Conservation (phyloP, 75 land plant genomes). For the Picea sitchensis region DNA sequence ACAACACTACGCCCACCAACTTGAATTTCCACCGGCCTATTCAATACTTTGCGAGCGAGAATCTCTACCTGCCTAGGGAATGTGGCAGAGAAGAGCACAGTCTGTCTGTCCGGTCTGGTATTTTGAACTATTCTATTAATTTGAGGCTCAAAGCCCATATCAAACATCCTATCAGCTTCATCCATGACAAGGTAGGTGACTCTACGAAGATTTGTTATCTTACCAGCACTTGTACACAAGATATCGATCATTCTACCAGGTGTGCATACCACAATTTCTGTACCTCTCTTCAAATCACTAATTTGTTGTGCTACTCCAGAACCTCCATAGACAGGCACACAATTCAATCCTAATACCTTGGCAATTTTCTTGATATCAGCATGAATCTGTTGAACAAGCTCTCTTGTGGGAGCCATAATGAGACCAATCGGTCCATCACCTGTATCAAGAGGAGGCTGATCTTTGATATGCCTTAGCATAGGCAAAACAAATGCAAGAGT, state of each 20-base stretch:
- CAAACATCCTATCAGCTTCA: conserved; percentile 99
- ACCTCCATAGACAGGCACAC: conserved; percentile 98
- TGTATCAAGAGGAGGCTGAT: conserved; percentile 81
- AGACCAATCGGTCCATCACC: conserved; percentile 98
- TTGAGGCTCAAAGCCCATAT: conserved; percentile 99
- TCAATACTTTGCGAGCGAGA: conserved; percentile 86
- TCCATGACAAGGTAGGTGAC: conserved; percentile 95
- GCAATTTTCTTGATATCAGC: conserved; percentile 89
- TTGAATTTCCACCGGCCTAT: conserved; percentile 91
- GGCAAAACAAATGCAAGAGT: conserved; percentile 96
- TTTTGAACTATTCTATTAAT: conserved; percentile 94
- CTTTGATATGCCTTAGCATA: conserved; percentile 96
- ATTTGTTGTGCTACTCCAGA: conserved; percentile 99
- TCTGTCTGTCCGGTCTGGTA: conserved; percentile 87
- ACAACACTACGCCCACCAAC: conserved; percentile 98
- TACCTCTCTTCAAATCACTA: conserved; percentile 89
- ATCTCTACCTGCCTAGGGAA: conserved; percentile 97
- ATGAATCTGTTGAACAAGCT: conserved; percentile 97
- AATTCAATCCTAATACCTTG: conserved; percentile 73
- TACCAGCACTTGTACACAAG: conserved; percentile 92
- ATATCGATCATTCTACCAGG: conserved; percentile 99
- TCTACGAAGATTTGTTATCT: conserved; percentile 86
- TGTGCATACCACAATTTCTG: conserved; percentile 92
- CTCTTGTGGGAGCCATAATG: conserved; percentile 98
- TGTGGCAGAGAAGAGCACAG: conserved; percentile 96